A percentile compares a stretch with the other conserved stretches of the same genome.
phyloP scores from a whole-genome alignment of 768 basidiomycete species.

The Termitomyces sp. region DNA sequence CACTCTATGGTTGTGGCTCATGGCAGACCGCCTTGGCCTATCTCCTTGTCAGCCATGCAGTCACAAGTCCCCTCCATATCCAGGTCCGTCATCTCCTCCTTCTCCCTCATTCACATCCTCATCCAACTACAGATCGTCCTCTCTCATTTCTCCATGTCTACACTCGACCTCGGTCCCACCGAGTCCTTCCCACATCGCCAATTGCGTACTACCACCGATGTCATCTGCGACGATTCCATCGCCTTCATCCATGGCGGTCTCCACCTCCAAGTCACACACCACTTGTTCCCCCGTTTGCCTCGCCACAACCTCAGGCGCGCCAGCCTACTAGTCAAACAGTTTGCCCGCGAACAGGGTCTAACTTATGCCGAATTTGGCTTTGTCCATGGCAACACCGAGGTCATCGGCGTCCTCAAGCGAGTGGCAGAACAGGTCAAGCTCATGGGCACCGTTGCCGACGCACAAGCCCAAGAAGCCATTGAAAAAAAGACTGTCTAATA shows the following conservation, averaged over 20 bases:
- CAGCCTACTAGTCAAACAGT: slow-evolving; percentile 79
- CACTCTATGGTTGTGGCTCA: slow-evolving; percentile 65
- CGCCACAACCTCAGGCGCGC: slow-evolving; percentile 88
- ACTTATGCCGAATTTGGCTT: slow-evolving; percentile 92
- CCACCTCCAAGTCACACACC: slow-evolving; percentile 95
- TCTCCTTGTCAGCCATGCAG: slow-evolving; percentile 78
- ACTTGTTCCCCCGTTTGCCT: slow-evolving; percentile 92
- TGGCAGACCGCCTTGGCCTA: slow-evolving; percentile 70
- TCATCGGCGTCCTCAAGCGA: slow-evolving; percentile 70
- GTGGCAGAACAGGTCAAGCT: slow-evolving; percentile 88
- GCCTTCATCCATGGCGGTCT: slow-evolving; percentile 96
- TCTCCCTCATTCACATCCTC: not conserved
- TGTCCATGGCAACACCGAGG: slow-evolving; percentile 77
- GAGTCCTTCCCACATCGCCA: slow-evolving; percentile 95
- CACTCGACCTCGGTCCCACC: slow-evolving; percentile 79
- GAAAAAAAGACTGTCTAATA: slow-evolving; percentile 11
- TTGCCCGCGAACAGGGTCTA: slow-evolving; percentile 78
- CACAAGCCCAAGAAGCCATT: slow-evolving; percentile 62
- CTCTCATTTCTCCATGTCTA: slow-evolving; percentile 96
- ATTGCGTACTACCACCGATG: slow-evolving; percentile 95
- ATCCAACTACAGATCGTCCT: slow-evolving; percentile 70
- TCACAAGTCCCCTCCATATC: slow-evolving; percentile 88
- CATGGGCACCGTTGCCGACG: slow-evolving; percentile 74
- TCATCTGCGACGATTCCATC: slow-evolving; percentile 78
- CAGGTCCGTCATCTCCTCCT: slow-evolving; percentile 51